These are phyloP conservation scores for Pichia sp. DNA, from an alignment of 1,139 yeast species.

Conservation along the genomic window DNA sequence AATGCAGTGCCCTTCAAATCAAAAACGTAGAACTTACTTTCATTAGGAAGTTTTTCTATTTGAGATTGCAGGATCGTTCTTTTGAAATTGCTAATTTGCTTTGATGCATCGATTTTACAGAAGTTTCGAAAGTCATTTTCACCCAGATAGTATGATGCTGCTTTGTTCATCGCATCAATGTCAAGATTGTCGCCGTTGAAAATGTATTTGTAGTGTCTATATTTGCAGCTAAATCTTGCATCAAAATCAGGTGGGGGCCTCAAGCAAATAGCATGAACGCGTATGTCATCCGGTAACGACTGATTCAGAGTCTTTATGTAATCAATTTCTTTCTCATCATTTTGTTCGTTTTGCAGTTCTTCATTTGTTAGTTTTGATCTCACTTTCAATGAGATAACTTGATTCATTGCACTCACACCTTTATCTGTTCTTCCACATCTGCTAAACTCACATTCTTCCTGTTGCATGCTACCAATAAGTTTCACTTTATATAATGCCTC, in stretches of 20 bases:
- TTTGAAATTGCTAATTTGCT: conserved; percentile 72
- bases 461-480: conserved; percentile 54
- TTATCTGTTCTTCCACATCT: conserved; percentile 95
- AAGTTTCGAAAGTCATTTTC: conserved; percentile 89
- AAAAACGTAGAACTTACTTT: conserved; percentile 48
- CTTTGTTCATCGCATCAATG: conserved; percentile 58
- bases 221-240: conserved; percentile 83
- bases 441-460: conserved; percentile 62
- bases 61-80: conserved; percentile 51
- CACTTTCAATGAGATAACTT: conserved; percentile 74
- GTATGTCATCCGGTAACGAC: conserved; percentile 69
- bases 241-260: conserved; percentile 80
- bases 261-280: conserved; percentile 74
- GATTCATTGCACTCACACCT: conserved; percentile 96
- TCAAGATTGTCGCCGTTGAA: conserved; percentile 54
- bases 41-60: conserved; percentile 35
- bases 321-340: conserved; percentile 65
- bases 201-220: conserved; percentile 79
- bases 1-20: conserved; percentile 86
- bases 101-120: conserved; percentile 90
- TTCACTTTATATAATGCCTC: conserved; percentile 63
- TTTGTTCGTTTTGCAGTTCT: conserved; percentile 49
- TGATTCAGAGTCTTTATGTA: conserved; percentile 72
- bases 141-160: conserved; percentile 62
- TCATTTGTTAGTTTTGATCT: conserved; percentile 55